Base-by-base conservation (phyloP, 495 filamentous ascomycete species). In the Hyphodiscus hymeniophilus region DNA sequence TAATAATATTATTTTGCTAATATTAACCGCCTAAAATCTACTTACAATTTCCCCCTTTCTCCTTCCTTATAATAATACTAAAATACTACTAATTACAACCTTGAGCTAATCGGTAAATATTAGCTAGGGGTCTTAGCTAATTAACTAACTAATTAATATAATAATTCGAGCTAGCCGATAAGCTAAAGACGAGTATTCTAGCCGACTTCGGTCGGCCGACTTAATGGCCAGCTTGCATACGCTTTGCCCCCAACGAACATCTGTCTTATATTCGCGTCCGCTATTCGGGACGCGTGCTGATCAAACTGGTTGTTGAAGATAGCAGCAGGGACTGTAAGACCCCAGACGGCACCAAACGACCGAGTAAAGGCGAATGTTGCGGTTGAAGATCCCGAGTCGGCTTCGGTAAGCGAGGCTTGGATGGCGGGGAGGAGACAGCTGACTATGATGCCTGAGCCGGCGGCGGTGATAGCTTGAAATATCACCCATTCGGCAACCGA, bases 391-490 rank as follows among this genome's bases (percentile, higher is more conserved):
- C 69, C 73, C 1, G 55, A 45, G 40, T 77, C 65, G 20, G 28
- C 33, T 35, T 51, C 52, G 5, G 31, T 10, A 1, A 50, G 11
- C 4, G 2, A 16, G 2, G 47, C 52, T 22, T 45, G 52, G 13
- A 45, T 15, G 3, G 52, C 52, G 3, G 52, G 52, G 16, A 54
- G 45, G n/a, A 54, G 5, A 24, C 20, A 32, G 3, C 24, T 15
- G n/a, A 49, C 5, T 8, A 34, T n/a, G 5, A 54, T 64, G 0
- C 85, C 86, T 7, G 85, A 56, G 7, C 84, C 85, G 6, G 81
- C 67, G 31, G 85, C 85, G 35, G 69, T 72, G 16, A 88, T 48
- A 40, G 84, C 69, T 57, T 85, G 75, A 56, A 79, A 86, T 13
- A 80, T 80, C 38, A 81, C 78, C 82, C 81, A 87, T 16, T 71